Conservation (phyloP, 2,329 filamentous ascomycete species). For the Byssochlamys sp. region DNA sequence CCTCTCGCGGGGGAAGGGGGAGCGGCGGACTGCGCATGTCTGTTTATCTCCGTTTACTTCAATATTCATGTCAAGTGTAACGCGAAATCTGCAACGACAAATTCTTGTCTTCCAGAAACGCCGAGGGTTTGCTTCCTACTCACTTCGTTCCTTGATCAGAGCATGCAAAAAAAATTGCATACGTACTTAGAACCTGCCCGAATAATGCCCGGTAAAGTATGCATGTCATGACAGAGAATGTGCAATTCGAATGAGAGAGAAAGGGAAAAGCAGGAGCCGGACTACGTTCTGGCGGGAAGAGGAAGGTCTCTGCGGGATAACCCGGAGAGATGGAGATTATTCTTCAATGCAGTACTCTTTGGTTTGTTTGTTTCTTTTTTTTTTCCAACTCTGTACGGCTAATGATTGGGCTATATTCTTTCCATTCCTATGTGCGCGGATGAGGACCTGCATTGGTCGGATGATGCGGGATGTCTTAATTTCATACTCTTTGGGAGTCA, state of each 20-base stretch:
- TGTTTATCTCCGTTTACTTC: conserved; percentile 18
- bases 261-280: not conserved
- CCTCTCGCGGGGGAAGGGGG: conserved; percentile 17
- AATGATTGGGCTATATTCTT: not conserved
- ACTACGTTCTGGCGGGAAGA: not conserved
- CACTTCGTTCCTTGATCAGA: not conserved
- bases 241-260: not conserved
- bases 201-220: not conserved
- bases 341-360: not conserved
- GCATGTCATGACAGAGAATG: not conserved
- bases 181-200: not conserved
- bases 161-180: not conserved
- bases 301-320: not conserved
- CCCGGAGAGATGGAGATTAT: not conserved
- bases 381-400: not conserved
- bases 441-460: not conserved
- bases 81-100: conserved; percentile 22
- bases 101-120: conserved; percentile 12
- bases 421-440: not conserved
- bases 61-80: conserved; percentile 19
- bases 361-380: not conserved
- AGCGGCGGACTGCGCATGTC: conserved; percentile 18
- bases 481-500: not conserved
- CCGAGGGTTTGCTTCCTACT: conserved; percentile 1
- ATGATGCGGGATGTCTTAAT: not conserved